Conservation (phyloP, 352 stramenopile genomes). For the Globisporangium perplexum region DNA sequence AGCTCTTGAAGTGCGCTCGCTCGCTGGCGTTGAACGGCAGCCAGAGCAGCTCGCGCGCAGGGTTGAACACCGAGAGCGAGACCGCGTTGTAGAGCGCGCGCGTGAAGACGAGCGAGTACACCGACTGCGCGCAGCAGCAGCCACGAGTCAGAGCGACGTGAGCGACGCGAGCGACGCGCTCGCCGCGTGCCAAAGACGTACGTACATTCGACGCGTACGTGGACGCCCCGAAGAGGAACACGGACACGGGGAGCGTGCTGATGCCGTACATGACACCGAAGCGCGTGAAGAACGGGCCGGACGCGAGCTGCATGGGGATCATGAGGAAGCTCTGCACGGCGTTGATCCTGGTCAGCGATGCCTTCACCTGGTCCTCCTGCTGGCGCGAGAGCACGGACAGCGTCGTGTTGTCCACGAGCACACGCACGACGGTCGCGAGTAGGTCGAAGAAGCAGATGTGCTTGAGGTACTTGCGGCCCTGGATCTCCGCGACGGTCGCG, state of each 20-base stretch:
- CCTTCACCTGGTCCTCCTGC: conserved; percentile 62
- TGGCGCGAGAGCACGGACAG: conserved; percentile 68
- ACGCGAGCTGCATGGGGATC: conserved; percentile 80
- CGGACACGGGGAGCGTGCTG: conserved; percentile 51
- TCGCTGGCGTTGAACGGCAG: conserved; percentile 71
- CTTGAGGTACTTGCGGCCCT: conserved; percentile 68
- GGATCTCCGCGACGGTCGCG: conserved; percentile 56
- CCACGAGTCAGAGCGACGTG: too few relatives aligned
- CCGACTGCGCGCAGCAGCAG: conserved; percentile 23
- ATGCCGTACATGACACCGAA: conserved; percentile 88
- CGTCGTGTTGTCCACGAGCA: conserved; percentile 80
- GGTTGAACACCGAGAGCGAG: conserved; percentile 80
- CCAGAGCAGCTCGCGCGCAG: conserved; percentile 81
- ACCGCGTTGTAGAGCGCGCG: conserved; percentile 77
- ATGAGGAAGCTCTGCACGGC: conserved; percentile 83
- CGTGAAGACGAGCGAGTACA: conserved; percentile 52
- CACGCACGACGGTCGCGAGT: conserved; percentile 68
- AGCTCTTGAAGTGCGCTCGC: conserved; percentile 70
- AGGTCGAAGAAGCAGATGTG: conserved; percentile 88
- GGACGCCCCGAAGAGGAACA: conserved; percentile 66
- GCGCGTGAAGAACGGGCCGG: conserved; percentile 73
- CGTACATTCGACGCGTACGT: conserved; percentile 54
- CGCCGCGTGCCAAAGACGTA: too few relatives aligned
- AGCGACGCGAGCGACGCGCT: too few relatives aligned
- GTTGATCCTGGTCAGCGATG: conserved; percentile 71